Evolutionary conservation across 2,329 filamentous ascomycete genomes (phyloP).

Genomic region (Akanthomyces dipterigenus): DNA sequence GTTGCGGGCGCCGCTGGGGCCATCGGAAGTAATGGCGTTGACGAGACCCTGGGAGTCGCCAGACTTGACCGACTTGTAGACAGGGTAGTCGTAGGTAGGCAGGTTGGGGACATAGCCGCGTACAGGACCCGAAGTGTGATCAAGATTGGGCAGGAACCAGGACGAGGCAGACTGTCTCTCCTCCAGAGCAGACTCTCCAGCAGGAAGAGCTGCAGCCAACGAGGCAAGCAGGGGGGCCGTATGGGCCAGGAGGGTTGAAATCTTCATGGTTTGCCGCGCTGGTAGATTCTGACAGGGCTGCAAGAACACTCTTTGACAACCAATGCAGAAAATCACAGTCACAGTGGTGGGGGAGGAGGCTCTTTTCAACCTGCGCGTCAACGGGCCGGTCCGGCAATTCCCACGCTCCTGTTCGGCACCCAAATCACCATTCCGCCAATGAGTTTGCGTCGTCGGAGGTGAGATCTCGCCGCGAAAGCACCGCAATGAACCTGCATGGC

Average conservation of each 20-base stretch:
- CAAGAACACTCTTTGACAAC: neutral
- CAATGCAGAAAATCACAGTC: neutral
- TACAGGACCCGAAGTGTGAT: conserved; percentile 16
- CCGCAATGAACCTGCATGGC: conserved; percentile 1
- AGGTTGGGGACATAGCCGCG: conserved; percentile 16
- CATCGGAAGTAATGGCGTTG: conserved; percentile 8
- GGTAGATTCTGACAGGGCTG: neutral
- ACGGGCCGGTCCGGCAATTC: neutral
- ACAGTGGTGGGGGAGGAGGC: neutral
- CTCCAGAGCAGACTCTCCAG: neutral
- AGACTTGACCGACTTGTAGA: conserved; percentile 15
- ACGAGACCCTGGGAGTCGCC: conserved; percentile 7
- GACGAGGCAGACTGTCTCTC: conserved; percentile 14
- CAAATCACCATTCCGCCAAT: neutral
- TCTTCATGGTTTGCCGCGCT: neutral
- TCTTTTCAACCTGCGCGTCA: neutral
- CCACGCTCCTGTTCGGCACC: neutral
- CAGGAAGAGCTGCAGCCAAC: conserved; percentile 4
- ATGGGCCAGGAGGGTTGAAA: neutral
- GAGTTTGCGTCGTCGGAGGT: neutral
- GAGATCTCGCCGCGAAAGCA: conserved; percentile 6
- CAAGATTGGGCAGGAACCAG: conserved; percentile 18
- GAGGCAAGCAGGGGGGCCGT: neutral
- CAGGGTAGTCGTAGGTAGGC: conserved; percentile 16
- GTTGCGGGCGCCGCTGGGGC: conserved; percentile 13